Conservation (phyloP, 116 monocot species). For the Papilionanthe hybrid region DNA sequence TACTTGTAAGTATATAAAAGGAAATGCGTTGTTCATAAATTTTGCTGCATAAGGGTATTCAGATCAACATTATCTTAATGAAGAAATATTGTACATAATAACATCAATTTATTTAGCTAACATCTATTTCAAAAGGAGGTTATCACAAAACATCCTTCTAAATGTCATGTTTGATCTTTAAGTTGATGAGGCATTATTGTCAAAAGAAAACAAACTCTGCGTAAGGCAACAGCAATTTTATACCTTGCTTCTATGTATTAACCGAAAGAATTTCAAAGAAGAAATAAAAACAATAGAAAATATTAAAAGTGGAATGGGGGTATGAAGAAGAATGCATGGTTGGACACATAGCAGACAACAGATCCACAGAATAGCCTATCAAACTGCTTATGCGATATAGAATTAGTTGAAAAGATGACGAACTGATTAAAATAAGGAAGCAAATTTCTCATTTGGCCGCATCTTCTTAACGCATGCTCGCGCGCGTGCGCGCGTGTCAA, state of each 20-base stretch:
- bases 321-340: background rate
- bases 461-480: background rate
- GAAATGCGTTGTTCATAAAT: background rate
- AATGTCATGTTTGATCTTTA: background rate
- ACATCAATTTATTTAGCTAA: background rate
- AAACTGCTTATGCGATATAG: background rate
- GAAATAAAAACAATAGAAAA: background rate
- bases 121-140: background rate
- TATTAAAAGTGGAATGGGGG: background rate
- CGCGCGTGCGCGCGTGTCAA: background rate
- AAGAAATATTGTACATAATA: background rate
- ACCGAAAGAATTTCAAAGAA: background rate
- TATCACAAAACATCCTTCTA: background rate
- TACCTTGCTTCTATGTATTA: background rate
- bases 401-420: background rate
- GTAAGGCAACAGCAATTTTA: background rate
- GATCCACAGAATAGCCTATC: background rate
- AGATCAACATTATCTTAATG: background rate
- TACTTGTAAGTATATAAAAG: too few species aligned
- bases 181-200: background rate
- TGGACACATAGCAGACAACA: background rate
- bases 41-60: background rate
- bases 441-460: background rate
- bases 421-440: background rate
- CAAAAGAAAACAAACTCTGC: background rate